A percentile compares a stretch with the other conserved stretches of the same genome.
These are phyloP conservation scores for Lodderomyces parapsilosis DNA, from an alignment of 1,139 yeast species.

Conservation along the genomic window DNA sequence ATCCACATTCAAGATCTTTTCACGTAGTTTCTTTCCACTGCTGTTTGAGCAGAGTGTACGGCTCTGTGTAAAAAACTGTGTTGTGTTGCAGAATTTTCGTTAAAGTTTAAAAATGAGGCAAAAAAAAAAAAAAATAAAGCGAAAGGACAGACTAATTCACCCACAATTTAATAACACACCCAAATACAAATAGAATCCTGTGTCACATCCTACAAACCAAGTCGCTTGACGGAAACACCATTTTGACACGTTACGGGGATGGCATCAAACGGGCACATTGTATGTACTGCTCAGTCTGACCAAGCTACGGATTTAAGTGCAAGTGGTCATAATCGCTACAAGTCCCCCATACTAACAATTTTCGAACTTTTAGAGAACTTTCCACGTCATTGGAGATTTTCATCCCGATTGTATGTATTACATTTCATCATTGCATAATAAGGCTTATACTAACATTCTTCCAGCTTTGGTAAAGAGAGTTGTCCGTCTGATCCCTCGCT, in stretches of 20 bases:
- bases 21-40: no score
- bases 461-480: slow-evolving; percentile 15
- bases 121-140: no score
- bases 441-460: slow-evolving; percentile 7
- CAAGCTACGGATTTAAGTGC: no score
- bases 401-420: slow-evolving; percentile 24
- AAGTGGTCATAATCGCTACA: background rate
- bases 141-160: background rate
- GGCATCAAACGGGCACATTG: slow-evolving; percentile 1
- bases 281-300: no score
- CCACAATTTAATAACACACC: background rate
- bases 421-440: background rate
- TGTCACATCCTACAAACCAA: background rate
- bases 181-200: no score
- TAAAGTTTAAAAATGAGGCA: background rate
- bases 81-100: no score
- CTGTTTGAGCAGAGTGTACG: no score
- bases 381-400: slow-evolving; percentile 14
- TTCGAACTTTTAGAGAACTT: background rate
- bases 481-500: slow-evolving; percentile 16
- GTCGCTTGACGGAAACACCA: background rate
- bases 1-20: no score
- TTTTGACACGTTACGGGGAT: background rate
- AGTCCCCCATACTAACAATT: background rate
- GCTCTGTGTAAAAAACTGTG: no score